phyloP scores from a whole-genome alignment of 768 basidiomycete species.

The Rhizopogon vinicolor region DNA sequence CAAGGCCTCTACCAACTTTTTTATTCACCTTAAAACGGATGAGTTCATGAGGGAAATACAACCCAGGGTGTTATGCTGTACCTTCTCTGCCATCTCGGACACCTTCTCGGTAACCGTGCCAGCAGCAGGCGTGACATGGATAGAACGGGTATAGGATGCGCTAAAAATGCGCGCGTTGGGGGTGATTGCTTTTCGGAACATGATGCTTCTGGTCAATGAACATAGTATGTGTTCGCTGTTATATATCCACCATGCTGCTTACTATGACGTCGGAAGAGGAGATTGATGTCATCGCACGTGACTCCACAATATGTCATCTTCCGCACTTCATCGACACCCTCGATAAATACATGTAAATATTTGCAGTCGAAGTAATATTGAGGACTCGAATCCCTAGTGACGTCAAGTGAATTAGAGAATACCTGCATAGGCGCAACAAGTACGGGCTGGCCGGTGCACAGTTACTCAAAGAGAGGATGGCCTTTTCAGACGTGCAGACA shows the following conservation, averaged over 20 bases:
- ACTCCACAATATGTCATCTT: neutral
- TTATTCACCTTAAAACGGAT: conserved; percentile 31
- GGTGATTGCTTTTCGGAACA: neutral
- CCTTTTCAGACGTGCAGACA: conserved; percentile 12
- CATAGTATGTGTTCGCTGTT: neutral
- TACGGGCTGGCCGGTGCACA: conserved; percentile 11
- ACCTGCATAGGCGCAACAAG: conserved; percentile 11
- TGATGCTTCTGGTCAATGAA: neutral
- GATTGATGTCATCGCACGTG: conserved; percentile 5
- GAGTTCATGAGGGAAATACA: neutral
- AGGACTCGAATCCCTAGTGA: no score
- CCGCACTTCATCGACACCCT: neutral
- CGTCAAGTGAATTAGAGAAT: no score
- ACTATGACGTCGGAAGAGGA: conserved; percentile 2
- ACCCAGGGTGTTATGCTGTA: conserved; percentile 7
- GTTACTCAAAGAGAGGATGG: conserved; percentile 11
- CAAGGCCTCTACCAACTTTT: conserved; percentile 33
- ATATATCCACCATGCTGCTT: neutral
- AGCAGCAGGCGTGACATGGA: conserved; percentile 27
- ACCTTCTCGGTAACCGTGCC: conserved; percentile 34
- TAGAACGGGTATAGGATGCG: conserved; percentile 9
- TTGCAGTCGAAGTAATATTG: no score
- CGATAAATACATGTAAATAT: no score
- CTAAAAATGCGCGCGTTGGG: neutral
- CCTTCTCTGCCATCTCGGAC: conserved; percentile 34